Evolutionary conservation across 495 filamentous ascomycete species (phyloP).

Genomic region (Penicillium coffeae): DNA sequence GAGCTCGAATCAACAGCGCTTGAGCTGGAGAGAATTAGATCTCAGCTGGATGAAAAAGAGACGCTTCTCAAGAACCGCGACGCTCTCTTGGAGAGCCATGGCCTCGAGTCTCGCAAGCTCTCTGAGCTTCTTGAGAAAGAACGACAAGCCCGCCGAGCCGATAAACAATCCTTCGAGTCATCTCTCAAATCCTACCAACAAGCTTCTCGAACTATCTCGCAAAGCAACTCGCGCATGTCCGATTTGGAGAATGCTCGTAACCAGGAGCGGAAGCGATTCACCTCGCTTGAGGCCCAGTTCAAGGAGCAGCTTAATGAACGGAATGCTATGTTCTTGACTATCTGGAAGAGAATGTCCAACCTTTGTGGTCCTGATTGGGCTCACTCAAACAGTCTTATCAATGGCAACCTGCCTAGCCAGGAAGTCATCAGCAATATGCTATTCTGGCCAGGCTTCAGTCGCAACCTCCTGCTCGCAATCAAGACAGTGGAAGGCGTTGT

Average conservation of each 20-base stretch:
- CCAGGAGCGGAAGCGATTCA: slow-evolving; percentile 69
- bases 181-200: slow-evolving; percentile 83
- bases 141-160: slow-evolving; percentile 73
- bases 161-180: slow-evolving; percentile 81
- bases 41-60: slow-evolving; percentile 79
- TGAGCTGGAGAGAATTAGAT: slow-evolving; percentile 74
- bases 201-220: slow-evolving; percentile 72
- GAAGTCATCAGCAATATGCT: slow-evolving; percentile 73
- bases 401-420: slow-evolving; percentile 75
- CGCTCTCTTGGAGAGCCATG: slow-evolving; percentile 80
- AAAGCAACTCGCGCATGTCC: slow-evolving; percentile 75
- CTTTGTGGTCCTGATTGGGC: slow-evolving; percentile 92
- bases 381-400: slow-evolving; percentile 82
- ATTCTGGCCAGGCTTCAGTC: slow-evolving; percentile 76
- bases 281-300: slow-evolving; percentile 69
- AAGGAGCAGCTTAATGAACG: slow-evolving; percentile 85
- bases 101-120: slow-evolving; percentile 78
- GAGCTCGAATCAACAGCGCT: slow-evolving; percentile 78
- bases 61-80: slow-evolving; percentile 88
- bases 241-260: slow-evolving; percentile 75
- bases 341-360: slow-evolving; percentile 83
- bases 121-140: slow-evolving; percentile 90
- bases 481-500: slow-evolving; percentile 84
- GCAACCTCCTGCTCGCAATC: slow-evolving; percentile 80
- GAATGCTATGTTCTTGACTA: slow-evolving; percentile 75